Conservation (phyloP, 192 early-diverging fungal species). For the Backusella luteola region DNA sequence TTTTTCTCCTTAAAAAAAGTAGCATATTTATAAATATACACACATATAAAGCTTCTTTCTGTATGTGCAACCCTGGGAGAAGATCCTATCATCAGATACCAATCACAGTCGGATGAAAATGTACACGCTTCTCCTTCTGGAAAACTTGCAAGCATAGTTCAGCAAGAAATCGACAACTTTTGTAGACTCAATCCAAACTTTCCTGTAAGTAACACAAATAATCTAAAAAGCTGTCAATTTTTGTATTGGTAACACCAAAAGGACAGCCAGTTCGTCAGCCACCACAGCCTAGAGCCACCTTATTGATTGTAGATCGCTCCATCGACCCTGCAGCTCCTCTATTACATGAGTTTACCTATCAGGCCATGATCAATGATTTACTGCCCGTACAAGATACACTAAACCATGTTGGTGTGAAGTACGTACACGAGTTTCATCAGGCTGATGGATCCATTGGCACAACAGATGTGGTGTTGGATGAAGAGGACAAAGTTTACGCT, state of each 20-base stretch:
- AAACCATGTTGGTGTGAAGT: slow-evolving; percentile 55
- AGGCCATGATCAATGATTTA: slow-evolving; percentile 96
- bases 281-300: slow-evolving; percentile 63
- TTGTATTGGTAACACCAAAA: background rate
- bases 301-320: slow-evolving; percentile 90
- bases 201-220: slow-evolving; percentile 40
- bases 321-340: slow-evolving; percentile 88
- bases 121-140: slow-evolving; percentile 44
- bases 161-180: slow-evolving; percentile 81
- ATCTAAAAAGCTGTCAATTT: background rate
- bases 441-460: slow-evolving; percentile 40
- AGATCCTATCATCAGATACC: slow-evolving; percentile 91
- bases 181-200: slow-evolving; percentile 62
- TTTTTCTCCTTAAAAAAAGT: background rate
- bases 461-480: slow-evolving; percentile 63
- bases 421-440: slow-evolving; percentile 49
- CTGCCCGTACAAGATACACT: slow-evolving; percentile 48
- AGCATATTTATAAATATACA: background rate
- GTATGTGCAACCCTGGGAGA: slow-evolving; percentile 88
- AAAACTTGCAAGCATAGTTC: slow-evolving; percentile 76
- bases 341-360: slow-evolving; percentile 98
- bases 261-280: slow-evolving; percentile 37
- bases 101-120: slow-evolving; percentile 69
- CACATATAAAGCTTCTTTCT: slow-evolving; percentile 65
- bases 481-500: slow-evolving; percentile 77